These are phyloP conservation scores for Myxozyma neglecta DNA, from an alignment of 805 yeast species.

Conservation along the genomic window DNA sequence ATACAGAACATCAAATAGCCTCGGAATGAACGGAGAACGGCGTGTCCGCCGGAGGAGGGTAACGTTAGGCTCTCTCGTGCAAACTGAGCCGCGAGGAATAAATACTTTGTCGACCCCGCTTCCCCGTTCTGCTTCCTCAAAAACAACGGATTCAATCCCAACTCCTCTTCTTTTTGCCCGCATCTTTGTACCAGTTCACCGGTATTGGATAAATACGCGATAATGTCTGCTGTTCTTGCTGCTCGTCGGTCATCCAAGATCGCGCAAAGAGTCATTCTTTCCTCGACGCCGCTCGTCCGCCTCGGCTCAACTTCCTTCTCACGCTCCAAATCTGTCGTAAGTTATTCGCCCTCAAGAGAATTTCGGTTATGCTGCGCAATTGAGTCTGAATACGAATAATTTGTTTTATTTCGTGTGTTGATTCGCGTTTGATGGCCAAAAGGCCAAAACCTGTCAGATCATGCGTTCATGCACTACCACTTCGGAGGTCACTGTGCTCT, in stretches of 20 bases:
- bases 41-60: too few relatives aligned
- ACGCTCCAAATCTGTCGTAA: constrained; percentile 18
- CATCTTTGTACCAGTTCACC: background rate
- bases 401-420: too few relatives aligned
- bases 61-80: too few relatives aligned
- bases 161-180: background rate
- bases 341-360: background rate
- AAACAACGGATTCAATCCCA: background rate
- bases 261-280: constrained; percentile 7
- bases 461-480: background rate
- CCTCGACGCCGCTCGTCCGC: constrained; percentile 4
- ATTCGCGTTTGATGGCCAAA: too few relatives aligned
- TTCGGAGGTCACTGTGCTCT: too few relatives aligned
- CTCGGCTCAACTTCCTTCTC: background rate
- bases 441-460: background rate
- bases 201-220: too few relatives aligned
- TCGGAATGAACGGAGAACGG: too few relatives aligned
- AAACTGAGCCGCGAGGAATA: background rate
- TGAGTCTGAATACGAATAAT: too few relatives aligned
- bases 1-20: too few relatives aligned
- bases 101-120: background rate
- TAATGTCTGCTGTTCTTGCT: constrained; percentile 8
- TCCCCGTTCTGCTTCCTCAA: background rate
- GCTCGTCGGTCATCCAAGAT: background rate
- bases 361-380: too few relatives aligned